phyloP scores from a whole-genome alignment of 192 early-diverging fungal species.

The Mortierella hygrophila region DNA sequence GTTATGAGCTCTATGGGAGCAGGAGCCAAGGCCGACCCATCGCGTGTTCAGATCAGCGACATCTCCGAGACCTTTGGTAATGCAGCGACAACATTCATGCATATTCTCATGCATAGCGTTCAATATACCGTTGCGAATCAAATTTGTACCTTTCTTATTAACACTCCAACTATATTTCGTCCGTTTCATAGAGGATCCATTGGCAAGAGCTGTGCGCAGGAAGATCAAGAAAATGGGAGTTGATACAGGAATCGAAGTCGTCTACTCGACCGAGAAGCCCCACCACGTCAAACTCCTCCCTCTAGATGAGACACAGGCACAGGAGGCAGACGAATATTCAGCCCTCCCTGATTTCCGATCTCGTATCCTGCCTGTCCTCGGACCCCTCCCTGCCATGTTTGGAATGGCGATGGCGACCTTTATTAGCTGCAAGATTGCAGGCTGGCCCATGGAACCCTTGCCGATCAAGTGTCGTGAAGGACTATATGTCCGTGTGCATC shows the following conservation, averaged over 20 bases:
- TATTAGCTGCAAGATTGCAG: constrained; percentile 77
- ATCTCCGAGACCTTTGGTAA: constrained; percentile 91
- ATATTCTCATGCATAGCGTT: neutral
- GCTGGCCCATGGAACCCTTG: constrained; percentile 77
- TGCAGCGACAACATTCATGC: neutral
- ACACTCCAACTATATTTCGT: neutral
- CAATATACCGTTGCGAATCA: no score
- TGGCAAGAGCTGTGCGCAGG: constrained; percentile 88
- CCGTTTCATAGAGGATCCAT: constrained; percentile 84
- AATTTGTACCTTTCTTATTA: neutral
- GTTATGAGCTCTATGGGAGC: constrained; percentile 98
- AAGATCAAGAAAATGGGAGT: constrained; percentile 79
- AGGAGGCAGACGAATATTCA: constrained; percentile 90
- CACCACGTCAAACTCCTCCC: constrained; percentile 91
- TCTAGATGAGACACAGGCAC: constrained; percentile 84
- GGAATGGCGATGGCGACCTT: constrained; percentile 93
- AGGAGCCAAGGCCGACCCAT: constrained; percentile 97
- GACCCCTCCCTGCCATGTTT: constrained; percentile 95
- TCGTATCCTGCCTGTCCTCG: constrained; percentile 86
- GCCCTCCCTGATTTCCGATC: constrained; percentile 94
- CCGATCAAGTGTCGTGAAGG: constrained; percentile 81
- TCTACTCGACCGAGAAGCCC: constrained; percentile 97
- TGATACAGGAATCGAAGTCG: constrained; percentile 87
- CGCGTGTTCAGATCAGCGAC: constrained; percentile 95
- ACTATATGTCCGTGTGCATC: constrained; percentile 79